A percentile compares a stretch with the other conserved stretches of the same genome.
Conservation (phyloP, 176 grass and related monocot species). For the Miscanthus lutarioriparius region DNA sequence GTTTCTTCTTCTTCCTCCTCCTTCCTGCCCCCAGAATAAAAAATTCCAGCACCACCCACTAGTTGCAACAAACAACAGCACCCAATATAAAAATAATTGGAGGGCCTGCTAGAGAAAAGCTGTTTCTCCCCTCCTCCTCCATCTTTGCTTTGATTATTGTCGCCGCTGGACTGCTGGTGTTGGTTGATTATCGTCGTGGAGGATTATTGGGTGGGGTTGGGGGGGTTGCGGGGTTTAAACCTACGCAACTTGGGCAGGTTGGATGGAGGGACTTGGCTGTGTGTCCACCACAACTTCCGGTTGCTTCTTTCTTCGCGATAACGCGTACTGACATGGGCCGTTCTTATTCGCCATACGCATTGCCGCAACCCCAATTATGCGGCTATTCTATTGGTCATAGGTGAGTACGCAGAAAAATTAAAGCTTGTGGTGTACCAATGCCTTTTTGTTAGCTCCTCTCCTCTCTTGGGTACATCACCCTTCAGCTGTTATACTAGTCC, state of each 20-base stretch:
- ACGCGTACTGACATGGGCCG: constrained; percentile 32
- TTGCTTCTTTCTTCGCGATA: constrained; percentile 42
- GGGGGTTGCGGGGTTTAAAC: constrained; percentile 42
- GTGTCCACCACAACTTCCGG: constrained; percentile 45
- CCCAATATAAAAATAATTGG: constrained; percentile 41
- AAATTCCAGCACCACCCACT: constrained; percentile 31
- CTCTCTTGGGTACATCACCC: constrained; percentile 6
- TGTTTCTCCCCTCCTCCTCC: background rate
- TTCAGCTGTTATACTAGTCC: background rate
- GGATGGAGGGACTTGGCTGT: constrained; percentile 32
- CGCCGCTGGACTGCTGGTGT: constrained; percentile 17
- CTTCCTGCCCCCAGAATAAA: constrained; percentile 4
- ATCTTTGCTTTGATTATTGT: constrained; percentile 2
- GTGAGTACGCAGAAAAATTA: constrained; percentile 29
- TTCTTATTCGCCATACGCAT: constrained; percentile 22
- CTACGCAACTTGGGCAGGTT: constrained; percentile 22
- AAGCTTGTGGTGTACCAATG: constrained; percentile 23
- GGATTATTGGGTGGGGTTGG: constrained; percentile 54
- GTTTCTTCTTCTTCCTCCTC: background rate
- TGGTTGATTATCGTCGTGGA: constrained; percentile 23
- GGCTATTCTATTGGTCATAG: constrained; percentile 32
- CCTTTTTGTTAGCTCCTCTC: constrained; percentile 26
- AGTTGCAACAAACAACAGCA: constrained; percentile 38
- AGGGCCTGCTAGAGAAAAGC: constrained; percentile 17
- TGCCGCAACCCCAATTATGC: constrained; percentile 33